Evolutionary conservation across 2,329 filamentous ascomycete species (phyloP).

Genomic region (Curvularia lunata): DNA sequence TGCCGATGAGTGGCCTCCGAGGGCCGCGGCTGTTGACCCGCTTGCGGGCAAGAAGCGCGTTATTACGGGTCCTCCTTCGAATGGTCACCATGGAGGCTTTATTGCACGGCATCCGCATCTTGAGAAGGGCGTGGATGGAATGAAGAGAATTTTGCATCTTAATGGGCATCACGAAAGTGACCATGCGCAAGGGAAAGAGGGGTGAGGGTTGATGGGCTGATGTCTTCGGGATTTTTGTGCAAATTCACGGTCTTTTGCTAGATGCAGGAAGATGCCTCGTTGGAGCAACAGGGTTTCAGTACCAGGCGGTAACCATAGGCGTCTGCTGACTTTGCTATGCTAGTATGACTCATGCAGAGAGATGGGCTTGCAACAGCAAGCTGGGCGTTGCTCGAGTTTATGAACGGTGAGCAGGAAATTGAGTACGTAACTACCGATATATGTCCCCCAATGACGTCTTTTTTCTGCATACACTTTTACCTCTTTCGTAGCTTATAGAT

Average conservation of each 20-base stretch:
- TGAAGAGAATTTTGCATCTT: constrained; percentile 54
- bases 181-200: constrained; percentile 17
- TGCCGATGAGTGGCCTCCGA: constrained; percentile 90
- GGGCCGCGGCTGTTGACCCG: constrained; percentile 58
- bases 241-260: background rate
- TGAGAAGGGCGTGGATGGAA: constrained; percentile 53
- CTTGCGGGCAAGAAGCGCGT: constrained; percentile 50
- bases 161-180: constrained; percentile 27
- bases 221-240: background rate
- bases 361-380: background rate
- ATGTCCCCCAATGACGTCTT: background rate
- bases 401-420: background rate
- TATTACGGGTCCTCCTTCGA: constrained; percentile 18
- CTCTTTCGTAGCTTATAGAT: background rate
- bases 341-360: too few species aligned
- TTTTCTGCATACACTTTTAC: background rate
- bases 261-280: background rate
- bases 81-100: constrained; percentile 35
- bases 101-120: constrained; percentile 50
- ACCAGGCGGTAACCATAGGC: background rate
- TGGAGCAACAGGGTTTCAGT: background rate
- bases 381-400: background rate
- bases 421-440: background rate
- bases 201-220: constrained; percentile 12
- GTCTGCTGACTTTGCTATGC: background rate